Percentiles rank a stretch among this genome's conserved stretches.
phyloP scores from a whole-genome alignment of 805 yeast genomes.

The Hanseniaspora thailandica region DNA sequence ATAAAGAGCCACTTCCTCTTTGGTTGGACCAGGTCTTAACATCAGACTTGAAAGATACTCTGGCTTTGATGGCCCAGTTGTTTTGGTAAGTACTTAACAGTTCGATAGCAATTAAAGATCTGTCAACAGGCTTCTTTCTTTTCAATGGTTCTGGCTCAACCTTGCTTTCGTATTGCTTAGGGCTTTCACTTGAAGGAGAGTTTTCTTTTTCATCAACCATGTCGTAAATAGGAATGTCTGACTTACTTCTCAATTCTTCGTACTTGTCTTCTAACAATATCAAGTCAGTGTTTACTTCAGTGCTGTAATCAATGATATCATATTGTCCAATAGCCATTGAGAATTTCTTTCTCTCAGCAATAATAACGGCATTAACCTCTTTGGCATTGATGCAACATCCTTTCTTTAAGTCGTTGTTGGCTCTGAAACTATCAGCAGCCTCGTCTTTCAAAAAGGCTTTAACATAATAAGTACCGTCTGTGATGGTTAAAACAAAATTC shows the following conservation, averaged over 20 bases:
- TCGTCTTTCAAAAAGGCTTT: slow-evolving; percentile 46
- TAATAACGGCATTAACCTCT: slow-evolving; percentile 28
- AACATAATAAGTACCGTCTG: slow-evolving; percentile 41
- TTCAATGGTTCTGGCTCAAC: slow-evolving; percentile 10
- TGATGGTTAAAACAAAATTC: slow-evolving; percentile 31
- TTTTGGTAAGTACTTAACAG: slow-evolving; percentile 84
- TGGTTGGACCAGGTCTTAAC: slow-evolving; percentile 78
- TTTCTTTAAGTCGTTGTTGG: slow-evolving; percentile 36
- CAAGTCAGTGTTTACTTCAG: slow-evolving; percentile 17
- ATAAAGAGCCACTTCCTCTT: slow-evolving; percentile 80
- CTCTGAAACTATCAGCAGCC: slow-evolving; percentile 35
- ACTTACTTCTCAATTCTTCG: slow-evolving; percentile 34
- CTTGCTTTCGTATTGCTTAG: slow-evolving; percentile 9
- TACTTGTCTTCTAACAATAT: slow-evolving; percentile 34
- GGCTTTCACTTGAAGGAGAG: slow-evolving; percentile 8
- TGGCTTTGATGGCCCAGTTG: slow-evolving; percentile 84
- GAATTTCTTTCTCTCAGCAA: slow-evolving; percentile 34
- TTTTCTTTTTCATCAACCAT: slow-evolving; percentile 16
- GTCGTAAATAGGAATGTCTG: slow-evolving; percentile 33
- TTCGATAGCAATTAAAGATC: slow-evolving; percentile 60
- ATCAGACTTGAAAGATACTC: slow-evolving; percentile 80
- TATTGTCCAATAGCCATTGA: slow-evolving; percentile 39
- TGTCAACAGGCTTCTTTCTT: slow-evolving; percentile 23
- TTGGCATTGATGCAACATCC: slow-evolving; percentile 27
- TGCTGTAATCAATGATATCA: slow-evolving; percentile 31